Base-by-base conservation (phyloP, 192 early-diverging fungal species). In the Dissophora globulifera region DNA sequence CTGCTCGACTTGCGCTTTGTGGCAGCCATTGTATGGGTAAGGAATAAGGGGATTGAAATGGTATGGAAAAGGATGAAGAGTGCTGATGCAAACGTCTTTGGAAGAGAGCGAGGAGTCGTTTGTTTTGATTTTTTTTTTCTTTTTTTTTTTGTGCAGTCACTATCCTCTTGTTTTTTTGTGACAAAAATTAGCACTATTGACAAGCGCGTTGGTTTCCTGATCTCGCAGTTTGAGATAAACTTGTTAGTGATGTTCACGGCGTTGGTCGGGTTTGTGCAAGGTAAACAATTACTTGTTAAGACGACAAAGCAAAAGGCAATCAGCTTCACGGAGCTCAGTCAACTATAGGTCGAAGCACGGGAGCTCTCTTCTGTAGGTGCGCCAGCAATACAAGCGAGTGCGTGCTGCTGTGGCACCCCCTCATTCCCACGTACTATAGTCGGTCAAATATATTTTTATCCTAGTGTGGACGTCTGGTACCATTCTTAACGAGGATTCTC, bases 1-100 rank as follows among this genome's bases (percentile, higher is more conserved):
- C 64, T 68, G 57, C 46, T 54, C 32, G 68, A 67, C 46, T 80
- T 80, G 40, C 79, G 63, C 60, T 80, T 80, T 32, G 60, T 23
- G 49, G 67, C 63, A 50, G 72, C 72, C 72, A 76, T 76, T 42
- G 10, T 54, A 13, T 67, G 32, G 56, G 35, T 48, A 12, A 25
- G 22, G 10, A 26, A 12, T 45, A 22, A 45, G 19, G 53, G 63
- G 30, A n/a, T 50, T 29, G n/a, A n/a, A n/a, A n/a, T n/a, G n/a
- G n/a, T n/a, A n/a, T n/a, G 40, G 42, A 47, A 15, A 13, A 19
- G 27, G 31, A 54, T 15, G 27, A 35, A 11, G 27, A 38, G 33
- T n/a, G n/a, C n/a, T n/a, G n/a, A n/a, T n/a, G n/a, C n/a, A n/a
- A n/a, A n/a, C n/a, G n/a, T n/a, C n/a, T n/a, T n/a, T n/a, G n/a